Percentiles rank a stretch among this genome's conserved stretches.
These are phyloP conservation scores for Dactylorhiza incarnata DNA, from an alignment of 106 monocot genomes.

Conservation along the genomic window DNA sequence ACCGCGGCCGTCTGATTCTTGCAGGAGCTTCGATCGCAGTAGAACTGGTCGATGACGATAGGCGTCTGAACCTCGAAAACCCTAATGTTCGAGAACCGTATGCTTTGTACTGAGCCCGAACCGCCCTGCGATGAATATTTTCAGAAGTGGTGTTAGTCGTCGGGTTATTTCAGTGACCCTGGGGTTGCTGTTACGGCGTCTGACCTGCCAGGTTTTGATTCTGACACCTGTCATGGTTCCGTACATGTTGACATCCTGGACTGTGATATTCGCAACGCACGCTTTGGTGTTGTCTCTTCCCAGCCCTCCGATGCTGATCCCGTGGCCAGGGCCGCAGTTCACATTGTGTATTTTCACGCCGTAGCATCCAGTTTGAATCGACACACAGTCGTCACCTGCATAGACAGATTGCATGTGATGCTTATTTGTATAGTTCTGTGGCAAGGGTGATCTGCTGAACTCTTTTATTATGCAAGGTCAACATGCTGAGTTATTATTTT, in stretches of 20 bases:
- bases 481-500: no score
- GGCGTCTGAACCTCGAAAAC: constrained; percentile 81
- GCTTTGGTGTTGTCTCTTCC: constrained; percentile 84
- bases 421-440: background rate
- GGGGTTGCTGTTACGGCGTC: background rate
- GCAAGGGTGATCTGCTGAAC: background rate
- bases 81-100: constrained; percentile 74
- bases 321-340: constrained; percentile 91
- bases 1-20: constrained; percentile 77
- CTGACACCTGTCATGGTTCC: constrained; percentile 74
- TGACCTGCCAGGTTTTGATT: constrained; percentile 98
- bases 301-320: constrained; percentile 93
- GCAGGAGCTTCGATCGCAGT: constrained; percentile 70
- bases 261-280: constrained; percentile 85
- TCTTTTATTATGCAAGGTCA: background rate
- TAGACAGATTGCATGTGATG: background rate
- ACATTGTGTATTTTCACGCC: constrained; percentile 65
- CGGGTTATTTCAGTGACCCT: background rate
- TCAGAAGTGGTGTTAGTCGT: background rate
- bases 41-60: constrained; percentile 86
- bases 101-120: constrained; percentile 58
- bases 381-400: constrained; percentile 87
- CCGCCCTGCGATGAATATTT: constrained; percentile 54
- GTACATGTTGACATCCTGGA: constrained; percentile 61
- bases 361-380: constrained; percentile 88